Conservation (phyloP, 495 filamentous ascomycete species). For the Glonium stellatum region DNA sequence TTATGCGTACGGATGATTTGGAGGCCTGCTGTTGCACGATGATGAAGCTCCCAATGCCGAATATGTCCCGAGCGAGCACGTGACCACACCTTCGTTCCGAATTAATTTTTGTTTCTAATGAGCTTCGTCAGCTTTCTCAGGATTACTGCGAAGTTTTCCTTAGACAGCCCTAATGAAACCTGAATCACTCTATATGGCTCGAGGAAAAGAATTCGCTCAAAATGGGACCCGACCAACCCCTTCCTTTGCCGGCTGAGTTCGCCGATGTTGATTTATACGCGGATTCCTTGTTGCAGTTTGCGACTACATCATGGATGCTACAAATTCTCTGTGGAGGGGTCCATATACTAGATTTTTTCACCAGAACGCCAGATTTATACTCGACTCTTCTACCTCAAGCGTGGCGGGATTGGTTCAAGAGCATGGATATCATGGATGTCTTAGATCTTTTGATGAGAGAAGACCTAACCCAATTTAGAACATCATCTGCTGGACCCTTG, state of each 20-base stretch:
- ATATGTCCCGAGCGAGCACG: background rate
- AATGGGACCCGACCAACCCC: slow-evolving; percentile 46
- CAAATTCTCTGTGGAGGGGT: slow-evolving; percentile 85
- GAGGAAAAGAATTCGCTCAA: background rate
- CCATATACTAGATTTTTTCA: slow-evolving; percentile 94
- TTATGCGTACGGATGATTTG: slow-evolving; percentile 8
- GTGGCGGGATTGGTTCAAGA: slow-evolving; percentile 72
- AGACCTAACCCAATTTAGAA: slow-evolving; percentile 46
- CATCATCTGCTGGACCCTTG: slow-evolving; percentile 14
- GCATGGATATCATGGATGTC: slow-evolving; percentile 61
- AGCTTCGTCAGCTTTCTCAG: too few relatives aligned
- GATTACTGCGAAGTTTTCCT: background rate
- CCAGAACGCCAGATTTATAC: slow-evolving; percentile 74
- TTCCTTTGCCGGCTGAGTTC: slow-evolving; percentile 56
- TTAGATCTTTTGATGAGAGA: slow-evolving; percentile 73
- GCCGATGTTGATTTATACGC: slow-evolving; percentile 63
- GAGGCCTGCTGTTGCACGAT: background rate
- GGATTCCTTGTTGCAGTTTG: slow-evolving; percentile 67
- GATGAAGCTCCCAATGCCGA: slow-evolving; percentile 1
- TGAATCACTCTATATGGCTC: slow-evolving; percentile 5
- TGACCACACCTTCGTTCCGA: background rate
- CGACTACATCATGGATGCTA: slow-evolving; percentile 67
- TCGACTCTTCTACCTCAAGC: slow-evolving; percentile 61
- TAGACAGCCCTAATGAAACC: background rate
- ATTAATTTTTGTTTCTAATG: background rate